A percentile compares a stretch with the other conserved stretches of the same genome.
Evolutionary conservation across 768 basidiomycete genomes (phyloP).

Genomic region (Leccinum disarticulatum): DNA sequence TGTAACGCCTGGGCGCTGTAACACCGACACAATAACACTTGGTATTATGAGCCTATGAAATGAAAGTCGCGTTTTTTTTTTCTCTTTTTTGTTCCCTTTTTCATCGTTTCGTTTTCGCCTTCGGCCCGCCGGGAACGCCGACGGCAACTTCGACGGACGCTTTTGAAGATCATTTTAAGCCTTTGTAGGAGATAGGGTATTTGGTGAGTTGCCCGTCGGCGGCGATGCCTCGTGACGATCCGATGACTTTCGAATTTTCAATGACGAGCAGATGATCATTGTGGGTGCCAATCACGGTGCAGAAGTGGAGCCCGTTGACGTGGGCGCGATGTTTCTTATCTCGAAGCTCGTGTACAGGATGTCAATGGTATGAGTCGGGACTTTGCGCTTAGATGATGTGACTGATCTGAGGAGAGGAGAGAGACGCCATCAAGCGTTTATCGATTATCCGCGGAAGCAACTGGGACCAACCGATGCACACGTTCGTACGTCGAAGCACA

Average conservation of each 20-base stretch:
- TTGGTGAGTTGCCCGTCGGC: background rate
- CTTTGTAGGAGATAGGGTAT: background rate
- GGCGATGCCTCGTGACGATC: background rate
- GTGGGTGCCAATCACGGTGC: background rate
- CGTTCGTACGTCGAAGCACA: too few relatives aligned
- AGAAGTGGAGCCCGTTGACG: background rate
- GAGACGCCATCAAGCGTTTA: background rate
- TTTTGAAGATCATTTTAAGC: slow-evolving; percentile 5
- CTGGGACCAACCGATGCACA: background rate
- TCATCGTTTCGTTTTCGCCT: background rate
- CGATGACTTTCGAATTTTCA: background rate
- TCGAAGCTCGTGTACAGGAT: background rate
- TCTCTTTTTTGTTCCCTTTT: background rate
- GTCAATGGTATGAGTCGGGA: background rate
- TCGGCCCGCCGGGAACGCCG: background rate
- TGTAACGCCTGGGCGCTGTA: background rate
- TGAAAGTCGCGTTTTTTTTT: slow-evolving; percentile 4
- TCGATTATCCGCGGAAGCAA: background rate
- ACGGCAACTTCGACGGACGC: background rate
- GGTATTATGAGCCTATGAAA: slow-evolving; percentile 8
- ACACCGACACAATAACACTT: background rate
- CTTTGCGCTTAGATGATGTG: background rate
- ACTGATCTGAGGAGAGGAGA: background rate
- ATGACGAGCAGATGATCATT: background rate
- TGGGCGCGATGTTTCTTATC: slow-evolving; percentile 1